These are phyloP conservation scores for Dorcoceras hygrometricum DNA, from an alignment of 257 asterid genomes.

Conservation along the genomic window DNA sequence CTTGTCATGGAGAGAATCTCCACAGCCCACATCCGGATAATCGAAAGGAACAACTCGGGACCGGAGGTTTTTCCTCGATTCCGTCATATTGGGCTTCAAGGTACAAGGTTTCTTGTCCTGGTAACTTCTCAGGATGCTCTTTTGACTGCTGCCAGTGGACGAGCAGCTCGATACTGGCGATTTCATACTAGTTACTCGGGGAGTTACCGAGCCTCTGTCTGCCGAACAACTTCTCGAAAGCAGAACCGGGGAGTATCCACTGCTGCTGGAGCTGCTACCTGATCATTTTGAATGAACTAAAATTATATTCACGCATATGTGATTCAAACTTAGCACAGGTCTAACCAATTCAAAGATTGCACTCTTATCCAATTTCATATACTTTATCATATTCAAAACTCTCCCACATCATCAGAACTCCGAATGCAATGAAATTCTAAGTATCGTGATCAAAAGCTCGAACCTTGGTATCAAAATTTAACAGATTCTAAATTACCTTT, in stretches of 20 bases:
- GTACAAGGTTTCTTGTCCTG: constrained; percentile 33
- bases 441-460: background rate
- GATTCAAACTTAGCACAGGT: background rate
- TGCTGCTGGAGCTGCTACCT: constrained; percentile 38
- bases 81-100: constrained; percentile 30
- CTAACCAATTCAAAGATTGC: background rate
- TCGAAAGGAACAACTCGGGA: constrained; percentile 57
- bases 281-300: constrained; percentile 18
- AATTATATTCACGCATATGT: too few relatives aligned
- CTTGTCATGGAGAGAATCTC: constrained; percentile 17
- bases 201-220: constrained; percentile 34
- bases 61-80: constrained; percentile 29
- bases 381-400: background rate
- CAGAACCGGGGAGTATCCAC: constrained; percentile 31
- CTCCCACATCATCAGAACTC: too few relatives aligned
- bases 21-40: constrained; percentile 21
- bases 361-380: background rate
- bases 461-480: background rate
- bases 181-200: constrained; percentile 29
- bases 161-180: constrained; percentile 41
- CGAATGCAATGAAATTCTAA: background rate
- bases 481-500: constrained; percentile 40
- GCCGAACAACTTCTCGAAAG: constrained; percentile 20
- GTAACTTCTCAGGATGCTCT: constrained; percentile 32
- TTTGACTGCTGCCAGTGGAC: constrained; percentile 40